phyloP scores from a whole-genome alignment of 441 rosid genomes.

The Melastoma candidum region DNA sequence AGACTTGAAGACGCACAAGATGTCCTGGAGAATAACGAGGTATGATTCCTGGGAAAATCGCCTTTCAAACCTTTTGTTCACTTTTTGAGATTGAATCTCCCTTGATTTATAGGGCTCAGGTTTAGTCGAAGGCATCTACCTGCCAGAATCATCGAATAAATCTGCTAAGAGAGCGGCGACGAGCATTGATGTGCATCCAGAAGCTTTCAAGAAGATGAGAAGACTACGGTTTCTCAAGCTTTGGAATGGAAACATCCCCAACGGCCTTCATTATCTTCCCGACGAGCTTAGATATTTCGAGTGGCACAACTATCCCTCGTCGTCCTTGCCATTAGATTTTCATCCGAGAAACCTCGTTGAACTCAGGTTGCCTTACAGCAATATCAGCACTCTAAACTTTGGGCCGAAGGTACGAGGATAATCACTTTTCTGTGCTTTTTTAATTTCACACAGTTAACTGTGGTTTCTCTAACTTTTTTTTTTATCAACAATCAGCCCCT shows the following conservation, averaged over 20 bases:
- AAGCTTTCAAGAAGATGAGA: constrained; percentile 18
- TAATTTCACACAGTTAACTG: too few species aligned
- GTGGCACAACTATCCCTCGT: constrained; percentile 21
- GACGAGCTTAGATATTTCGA: constrained; percentile 13
- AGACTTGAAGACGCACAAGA: not conserved
- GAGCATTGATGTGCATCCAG: constrained; percentile 1
- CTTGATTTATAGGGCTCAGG: too few species aligned
- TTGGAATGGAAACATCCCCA: not conserved
- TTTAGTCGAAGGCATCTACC: too few species aligned
- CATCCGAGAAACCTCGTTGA: constrained; percentile 13
- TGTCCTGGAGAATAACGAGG: not conserved
- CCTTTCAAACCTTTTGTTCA: too few species aligned
- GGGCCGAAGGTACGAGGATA: constrained; percentile 3
- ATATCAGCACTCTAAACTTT: constrained; percentile 14
- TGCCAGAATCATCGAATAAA: too few species aligned
- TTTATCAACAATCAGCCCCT: too few species aligned
- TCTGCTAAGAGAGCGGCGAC: too few species aligned
- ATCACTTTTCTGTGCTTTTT: too few species aligned
- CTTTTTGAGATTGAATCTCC: too few species aligned
- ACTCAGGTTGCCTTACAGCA: constrained; percentile 14
- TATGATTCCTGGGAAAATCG: too few species aligned
- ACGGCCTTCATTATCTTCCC: constrained; percentile 12
- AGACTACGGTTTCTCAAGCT: constrained; percentile 19
- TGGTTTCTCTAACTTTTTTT: too few species aligned
- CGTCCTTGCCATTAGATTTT: constrained; percentile 11